Base-by-base conservation (phyloP, 106 monocot genomes). In the Phalaenopsis equestris region DNA sequence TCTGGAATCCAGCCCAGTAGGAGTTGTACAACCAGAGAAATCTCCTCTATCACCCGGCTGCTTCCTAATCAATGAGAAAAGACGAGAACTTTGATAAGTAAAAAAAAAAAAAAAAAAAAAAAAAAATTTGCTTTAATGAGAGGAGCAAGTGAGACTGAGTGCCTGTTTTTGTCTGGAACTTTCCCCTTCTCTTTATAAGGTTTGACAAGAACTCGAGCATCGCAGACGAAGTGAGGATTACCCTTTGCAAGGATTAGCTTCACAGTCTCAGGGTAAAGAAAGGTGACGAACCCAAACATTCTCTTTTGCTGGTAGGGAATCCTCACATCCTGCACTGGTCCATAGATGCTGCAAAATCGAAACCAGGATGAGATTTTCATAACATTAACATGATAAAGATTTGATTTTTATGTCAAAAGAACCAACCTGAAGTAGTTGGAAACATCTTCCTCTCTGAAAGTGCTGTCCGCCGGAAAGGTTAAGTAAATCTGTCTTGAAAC, bases 381-480 rank as follows among this genome's bases (percentile, higher is more conserved):
- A 55, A 14, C 36, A 77, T 15, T 15, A 55, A 0, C 19, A 55
- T 55, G 30, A 42, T 3, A 7, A 42, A 49, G 45, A 37, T 67
- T 42, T 11, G 41, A 23, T 24, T 52, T 52, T 52, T 12, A 15
- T 15, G 12, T 2, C 0, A 52, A 52, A 52, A 52, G 43, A 42
- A 18, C 52, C 37, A 48, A 95, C 95, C 95, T 96, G 93, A 96
- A 96, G 73, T 96, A 96, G 77, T 91, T 96, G 61, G 96, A 93
- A 47, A 96, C 96, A 42, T 96, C 96, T 65, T 96, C 96, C 80
- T 96, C 96, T 19, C 90, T 79, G 85, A 96, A 96, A 8, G 96
- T 96, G 84, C 96, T 96, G 76, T 96, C 96, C 0, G 96, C 96
- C 2, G 96, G 96, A 68, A 96, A 96, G 43, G 96, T 96, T 55